Evolutionary conservation across 441 rosid genomes (phyloP), one percentile per base, ranked within the genome.

Genomic region (Geranium incanum): DNA sequence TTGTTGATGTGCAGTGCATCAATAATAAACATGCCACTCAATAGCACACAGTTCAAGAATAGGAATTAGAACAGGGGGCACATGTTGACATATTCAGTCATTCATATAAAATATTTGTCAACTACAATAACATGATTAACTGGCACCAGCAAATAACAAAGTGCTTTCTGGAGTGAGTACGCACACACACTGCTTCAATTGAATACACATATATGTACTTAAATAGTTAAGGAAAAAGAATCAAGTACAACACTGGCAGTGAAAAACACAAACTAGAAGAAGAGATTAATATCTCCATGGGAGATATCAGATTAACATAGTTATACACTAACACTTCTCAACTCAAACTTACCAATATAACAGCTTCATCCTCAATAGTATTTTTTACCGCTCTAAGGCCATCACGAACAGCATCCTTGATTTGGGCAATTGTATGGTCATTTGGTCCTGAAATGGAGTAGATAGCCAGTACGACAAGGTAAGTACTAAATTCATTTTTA

Each of bases 361-460:
- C 86, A 18, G 92, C 88, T 81, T 95, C 97, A 81, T 95, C 97
- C 83, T 95, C 99, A 66, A 92, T 74, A 12, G 97, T 89, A 77
- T 95, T 95, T 83, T 95, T 95, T 3, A 95, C 97, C 57, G 97
- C 86, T 79, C 97, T 85, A 69, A 95, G 78, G 50, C 99, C 97
- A 85, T 95, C 97, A 38, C 97, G 96, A 39, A 89, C 90, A 73
- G 96, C 96, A 76, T 93, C 98, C 84, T 93, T 93, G 67, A 93
- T 94, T 89, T 94, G 96, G 55, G 97, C 97, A 83, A 92, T 92
- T 63, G 97, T 92, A 74, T 94, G 97, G 78, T 92, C 99, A 71
- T 90, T 95, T 62, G 97, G 99, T 71, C 99, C 99, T 92, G 78
- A 38, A 69, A 45, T 28, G 72, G 36, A 41, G 41, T 37, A 59